Evolutionary conservation across 2,329 filamentous ascomycete genomes (phyloP), one percentile per base, ranked within the genome.

Genomic region (Penicillium sp.): DNA sequence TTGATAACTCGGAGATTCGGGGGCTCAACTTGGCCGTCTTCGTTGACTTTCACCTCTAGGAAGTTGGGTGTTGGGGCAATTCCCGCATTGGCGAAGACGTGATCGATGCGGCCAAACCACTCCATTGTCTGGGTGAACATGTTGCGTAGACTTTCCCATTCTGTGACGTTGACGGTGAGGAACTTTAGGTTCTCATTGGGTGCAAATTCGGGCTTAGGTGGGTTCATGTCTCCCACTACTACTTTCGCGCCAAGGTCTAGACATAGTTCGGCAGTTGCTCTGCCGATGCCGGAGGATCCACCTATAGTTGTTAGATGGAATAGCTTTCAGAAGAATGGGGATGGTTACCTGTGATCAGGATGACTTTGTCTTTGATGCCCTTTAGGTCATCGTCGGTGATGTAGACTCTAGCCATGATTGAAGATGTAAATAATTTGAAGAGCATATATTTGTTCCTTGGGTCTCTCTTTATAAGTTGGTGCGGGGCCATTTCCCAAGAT

Each of bases 211-310:
- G 74, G 67, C 0, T 76, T 71, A 2, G 78, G 69, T 5, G 68
- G 41, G 37, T 80, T 78, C 41, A 85, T 56, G 62, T 87, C 85
- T 33, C 75, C 80, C 25, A 77, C 79, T 55, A 85, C 76, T 18
- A 87, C 83, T 15, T 74, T 77, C 26, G 82, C 84, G 20, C 82
- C 83, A 1, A 79, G 67, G 1, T 76, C 70, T 7, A 86, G 72
- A 14, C 85, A 77, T 2, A 81, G 71, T 8, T 78, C 68, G 7
- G 79, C 76, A 1, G 84, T 85, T 51, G 81, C 81, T 14, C 85
- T 76, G 29, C 84, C 84, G 51, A 87, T 87, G 15, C 85, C 85
- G 2, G 82, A 84, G 0, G 81, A 82, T 53, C 81, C 81, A 47
- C 84, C 83, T 79, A 25, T 15, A 25, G 20, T 23, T 42, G 40